Conservation (phyloP, 2,329 filamentous ascomycete species). For the Teratosphaeria epicoccoides region DNA sequence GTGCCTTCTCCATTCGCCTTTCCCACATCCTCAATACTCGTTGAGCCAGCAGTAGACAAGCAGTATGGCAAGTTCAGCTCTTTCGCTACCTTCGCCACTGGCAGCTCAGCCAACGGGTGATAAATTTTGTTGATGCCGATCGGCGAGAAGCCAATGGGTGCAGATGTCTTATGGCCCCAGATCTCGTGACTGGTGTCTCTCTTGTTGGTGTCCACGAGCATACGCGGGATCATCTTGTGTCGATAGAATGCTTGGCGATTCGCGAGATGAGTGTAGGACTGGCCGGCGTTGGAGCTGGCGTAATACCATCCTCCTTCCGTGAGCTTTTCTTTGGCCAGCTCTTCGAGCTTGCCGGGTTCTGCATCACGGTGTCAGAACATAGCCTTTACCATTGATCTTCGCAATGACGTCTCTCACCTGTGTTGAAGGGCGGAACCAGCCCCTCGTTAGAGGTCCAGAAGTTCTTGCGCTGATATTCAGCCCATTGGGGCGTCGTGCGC, state of each 20-base stretch:
- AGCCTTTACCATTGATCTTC: background rate
- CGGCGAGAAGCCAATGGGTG: slow-evolving; percentile 54
- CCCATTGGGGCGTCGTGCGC: slow-evolving; percentile 44
- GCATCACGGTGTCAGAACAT: background rate
- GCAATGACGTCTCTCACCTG: slow-evolving; percentile 25
- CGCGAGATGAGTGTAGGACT: slow-evolving; percentile 42
- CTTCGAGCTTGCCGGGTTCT: slow-evolving; percentile 50
- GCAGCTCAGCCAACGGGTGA: slow-evolving; percentile 46
- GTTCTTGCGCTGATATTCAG: slow-evolving; percentile 44
- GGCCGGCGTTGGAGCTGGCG: slow-evolving; percentile 47
- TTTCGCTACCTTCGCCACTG: slow-evolving; percentile 50
- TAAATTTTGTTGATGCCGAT: slow-evolving; percentile 59
- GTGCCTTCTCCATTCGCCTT: slow-evolving; percentile 42
- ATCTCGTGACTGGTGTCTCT: slow-evolving; percentile 48
- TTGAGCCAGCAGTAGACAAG: slow-evolving; percentile 47
- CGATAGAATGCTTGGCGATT: slow-evolving; percentile 56
- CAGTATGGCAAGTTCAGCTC: slow-evolving; percentile 51
- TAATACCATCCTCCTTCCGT: slow-evolving; percentile 50
- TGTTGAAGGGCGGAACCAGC: slow-evolving; percentile 42
- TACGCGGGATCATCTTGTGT: slow-evolving; percentile 51
- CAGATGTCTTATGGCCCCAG: slow-evolving; percentile 49
- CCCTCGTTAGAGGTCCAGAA: slow-evolving; percentile 46
- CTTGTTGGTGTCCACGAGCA: slow-evolving; percentile 50
- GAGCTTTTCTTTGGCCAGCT: slow-evolving; percentile 45
- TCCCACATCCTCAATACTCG: slow-evolving; percentile 48